phyloP scores from a whole-genome alignment of 768 basidiomycete genomes.

The Collybia sp. region DNA sequence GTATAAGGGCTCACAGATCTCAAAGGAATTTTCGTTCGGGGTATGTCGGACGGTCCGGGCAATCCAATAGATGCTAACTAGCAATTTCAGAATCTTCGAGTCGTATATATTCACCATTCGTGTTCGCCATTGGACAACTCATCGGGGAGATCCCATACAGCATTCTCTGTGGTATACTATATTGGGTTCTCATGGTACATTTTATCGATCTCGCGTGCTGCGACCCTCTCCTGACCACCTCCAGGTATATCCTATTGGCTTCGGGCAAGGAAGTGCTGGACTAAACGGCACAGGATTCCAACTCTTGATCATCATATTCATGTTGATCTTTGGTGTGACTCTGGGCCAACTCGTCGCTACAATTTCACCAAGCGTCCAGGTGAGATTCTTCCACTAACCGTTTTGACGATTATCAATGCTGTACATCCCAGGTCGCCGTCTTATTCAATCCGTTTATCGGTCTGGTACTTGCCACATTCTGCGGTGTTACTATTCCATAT shows the following conservation, averaged over 20 bases:
- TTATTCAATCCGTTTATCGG: constrained; percentile 77
- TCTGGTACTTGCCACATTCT: constrained; percentile 65
- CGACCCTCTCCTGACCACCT: not conserved
- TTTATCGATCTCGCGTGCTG: not conserved
- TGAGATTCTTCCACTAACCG: constrained; percentile 20
- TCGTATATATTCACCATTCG: constrained; percentile 81
- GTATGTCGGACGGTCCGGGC: constrained; percentile 2
- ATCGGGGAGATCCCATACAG: constrained; percentile 79
- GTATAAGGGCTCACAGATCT: not conserved
- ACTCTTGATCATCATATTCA: constrained; percentile 63
- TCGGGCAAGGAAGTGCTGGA: constrained; percentile 59
- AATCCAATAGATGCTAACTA: constrained; percentile 6
- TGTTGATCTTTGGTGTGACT: constrained; percentile 62
- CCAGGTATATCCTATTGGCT: constrained; percentile 61
- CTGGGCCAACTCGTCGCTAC: constrained; percentile 76
- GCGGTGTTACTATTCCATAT: constrained; percentile 76
- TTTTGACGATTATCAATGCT: constrained; percentile 13
- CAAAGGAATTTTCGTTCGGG: constrained; percentile 34
- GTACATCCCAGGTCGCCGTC: constrained; percentile 51
- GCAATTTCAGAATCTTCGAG: constrained; percentile 59
- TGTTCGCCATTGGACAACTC: constrained; percentile 81
- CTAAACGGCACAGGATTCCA: constrained; percentile 67
- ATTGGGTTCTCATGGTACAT: constrained; percentile 71
- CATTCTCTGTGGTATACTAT: constrained; percentile 62
- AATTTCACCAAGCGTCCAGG: constrained; percentile 69